Base-by-base conservation (phyloP, 1,284 basidiomycete species). In the Ceratobasidium papillatum region DNA sequence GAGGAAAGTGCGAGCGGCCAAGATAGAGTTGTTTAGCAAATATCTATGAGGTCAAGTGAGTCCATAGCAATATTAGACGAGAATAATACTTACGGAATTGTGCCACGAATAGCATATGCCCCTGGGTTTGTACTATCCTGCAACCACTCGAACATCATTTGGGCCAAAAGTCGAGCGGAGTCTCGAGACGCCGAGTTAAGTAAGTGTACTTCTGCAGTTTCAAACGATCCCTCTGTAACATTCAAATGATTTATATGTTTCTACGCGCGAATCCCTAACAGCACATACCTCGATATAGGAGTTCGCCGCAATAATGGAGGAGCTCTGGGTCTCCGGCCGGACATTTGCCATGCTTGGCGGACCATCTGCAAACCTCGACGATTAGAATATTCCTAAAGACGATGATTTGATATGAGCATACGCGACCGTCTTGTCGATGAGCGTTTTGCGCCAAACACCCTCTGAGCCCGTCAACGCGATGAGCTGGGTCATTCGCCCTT, bases 301-400 rank as follows among this genome's bases (percentile, higher is more conserved):
- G 83, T 80, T 96, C 91, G 7, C 95, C 96, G 69, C 96, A 83
- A 81, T 97, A 97, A 78, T 94, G 90, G 69, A 94, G 94, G 61
- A 98, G 84, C 72, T 88, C 88, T 41, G 91, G 90, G 84, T 98
- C 96, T 38, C 96, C 96, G 43, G 90, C 88, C 17, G 94, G 92
- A 81, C 87, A 91, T n/a, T 86, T 81, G 2, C 93, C 90, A 77
- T 87, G 85, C 79, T 91, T 93, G 11, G 89, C 86, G 59, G 93
- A 91, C 95, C 95, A 98, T 56, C 94, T 95, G 52, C 38, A 77
- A 72, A 19, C 12, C 76, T 32, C 38, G 25, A 30, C 8, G 69
- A n/a, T 41, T 54, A 52, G 69, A 75, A 32, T 22, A 22, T 36
- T 25, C 5, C 32, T 19, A 22, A 11, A 69, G 34, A 36, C 34